Base-by-base conservation (phyloP, 345 rosid species). In the Populus pruinosa region DNA sequence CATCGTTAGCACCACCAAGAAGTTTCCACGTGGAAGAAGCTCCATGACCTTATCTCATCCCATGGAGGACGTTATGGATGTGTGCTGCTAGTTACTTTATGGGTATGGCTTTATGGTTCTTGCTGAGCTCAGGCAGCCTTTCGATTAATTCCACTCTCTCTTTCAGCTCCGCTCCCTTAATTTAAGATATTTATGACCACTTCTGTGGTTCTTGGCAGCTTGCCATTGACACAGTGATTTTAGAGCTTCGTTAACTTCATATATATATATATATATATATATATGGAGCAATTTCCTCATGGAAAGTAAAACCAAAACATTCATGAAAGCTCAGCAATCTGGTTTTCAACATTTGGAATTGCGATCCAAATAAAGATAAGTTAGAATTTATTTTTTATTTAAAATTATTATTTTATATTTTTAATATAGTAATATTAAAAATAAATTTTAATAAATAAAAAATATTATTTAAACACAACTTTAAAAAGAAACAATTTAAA, bases 1-100 rank as follows among this genome's bases (percentile, higher is more conserved):
- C 74, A 78, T 82, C 84, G 63, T 55, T 1, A 78, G 65, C 79
- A 78, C 81, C 79, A 66, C 85, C 56, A 47, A 71, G 74, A 35
- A 31, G 0, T 36, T 78, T 81, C 81, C 84, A 82, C 84, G 78
- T 82, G 81, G 84, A 39, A 4, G 69, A 21, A 8, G 72, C 4
- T 74, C 5, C 67, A 43, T n/a, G 16, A 74, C 55, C 84, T 82
- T 82, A 82, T 82, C 84, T 73, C 76, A 82, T 82, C 76, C 55
- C 21, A 21, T 20, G 55, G 67, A 61, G 55, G 47, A n/a, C 49
- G 36, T 33, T 5, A 17, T 65, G 79, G 53, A 65, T 76, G 76
- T 38, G 83, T 80, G 83, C 76, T 76, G 61, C 35, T 55, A 8
- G 67, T 71, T 69, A 6, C 18, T 44, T 70, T 2, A 10, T 59